A percentile compares a stretch with the other conserved stretches of the same genome.
Evolutionary conservation across 768 basidiomycete species (phyloP).

Genomic region (Lentinula lateritia): DNA sequence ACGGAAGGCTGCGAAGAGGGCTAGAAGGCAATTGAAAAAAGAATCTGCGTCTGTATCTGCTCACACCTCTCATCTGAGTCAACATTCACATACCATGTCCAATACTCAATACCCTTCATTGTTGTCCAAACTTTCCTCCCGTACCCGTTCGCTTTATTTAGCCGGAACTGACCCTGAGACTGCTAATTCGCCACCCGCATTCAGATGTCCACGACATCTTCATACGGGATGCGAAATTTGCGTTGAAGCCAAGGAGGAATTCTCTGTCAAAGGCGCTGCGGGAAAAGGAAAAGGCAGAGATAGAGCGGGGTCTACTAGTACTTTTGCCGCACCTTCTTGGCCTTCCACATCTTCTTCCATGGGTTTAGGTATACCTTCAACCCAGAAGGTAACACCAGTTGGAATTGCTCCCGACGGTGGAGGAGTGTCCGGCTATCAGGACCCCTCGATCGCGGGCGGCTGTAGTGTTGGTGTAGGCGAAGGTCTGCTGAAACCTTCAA

Average conservation of each 20-base stretch:
- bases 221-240: slow-evolving; percentile 74
- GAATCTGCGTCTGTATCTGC: not conserved
- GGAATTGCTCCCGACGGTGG: slow-evolving; percentile 32
- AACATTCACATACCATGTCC: not conserved
- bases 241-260: slow-evolving; percentile 47
- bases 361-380: not conserved
- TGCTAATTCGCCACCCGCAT: slow-evolving; percentile 54
- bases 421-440: slow-evolving; percentile 69
- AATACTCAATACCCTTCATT: slow-evolving; percentile 6
- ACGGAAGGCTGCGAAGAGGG: not conserved
- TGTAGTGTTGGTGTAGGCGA: slow-evolving; percentile 53
- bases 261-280: slow-evolving; percentile 16
- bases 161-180: slow-evolving; percentile 58
- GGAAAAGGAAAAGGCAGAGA: slow-evolving; percentile 10
- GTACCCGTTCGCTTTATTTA: slow-evolving; percentile 47
- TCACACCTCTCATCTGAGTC: slow-evolving; percentile 4
- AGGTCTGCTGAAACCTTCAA: slow-evolving; percentile 54
- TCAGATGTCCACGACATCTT: slow-evolving; percentile 70
- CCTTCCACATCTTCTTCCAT: not conserved
- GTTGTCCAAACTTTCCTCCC: slow-evolving; percentile 21
- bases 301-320: not conserved
- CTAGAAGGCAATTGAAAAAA: not conserved
- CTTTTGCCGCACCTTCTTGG: not conserved
- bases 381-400: slow-evolving; percentile 4
- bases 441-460: slow-evolving; percentile 35